Evolutionary conservation across 2,329 filamentous ascomycete species (phyloP), one percentile per base, ranked within the genome.

Genomic region (Aureobasidium vineae): DNA sequence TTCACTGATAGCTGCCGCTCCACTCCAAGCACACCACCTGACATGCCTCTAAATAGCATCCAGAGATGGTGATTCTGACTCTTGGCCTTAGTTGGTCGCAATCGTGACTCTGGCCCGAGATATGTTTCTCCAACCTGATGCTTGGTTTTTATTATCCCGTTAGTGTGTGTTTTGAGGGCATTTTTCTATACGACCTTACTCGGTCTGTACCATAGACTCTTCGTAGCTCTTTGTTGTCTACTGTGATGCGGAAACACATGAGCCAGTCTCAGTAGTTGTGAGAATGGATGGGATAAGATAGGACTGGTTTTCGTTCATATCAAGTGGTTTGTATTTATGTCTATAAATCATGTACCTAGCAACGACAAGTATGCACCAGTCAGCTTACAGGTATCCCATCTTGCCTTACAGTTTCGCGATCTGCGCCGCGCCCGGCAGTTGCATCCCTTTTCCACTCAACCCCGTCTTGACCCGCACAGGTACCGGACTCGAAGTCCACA

Each of bases 401-500:
- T 31, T 31, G 4, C 28, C 7, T 63, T 15, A 63, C 45, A 63
- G 13, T 47, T 63, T 63, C 4, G 60, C 60, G 33, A 63, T 63
- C 49, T 52, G 47, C 13, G 33, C 49, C 3, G 47, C 47, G 15
- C 60, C 60, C 0, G 60, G 61, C 40, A 65, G 56, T 49, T 56
- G 61, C 40, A 65, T 45, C 2, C 50, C 45, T 6, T 47, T 65
- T 19, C 61, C 61, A 56, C 49, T 56, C 26, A 56, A 36, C 5
- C 49, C 49, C 3, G 49, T 65, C 50, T 54, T 45, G 40, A 56
- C 26, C 16, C 45, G 43, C 23, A 65, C 61, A 45, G 61, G 61
- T n/a, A 56, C 61, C 0, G 61, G 61, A 38, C 49, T 65, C 4
- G 38, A 45, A 13, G 61, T 73, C 74, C 75, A 78, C 36, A 72